Conservation (phyloP, 441 rosid species). For the Erodium texanum region DNA sequence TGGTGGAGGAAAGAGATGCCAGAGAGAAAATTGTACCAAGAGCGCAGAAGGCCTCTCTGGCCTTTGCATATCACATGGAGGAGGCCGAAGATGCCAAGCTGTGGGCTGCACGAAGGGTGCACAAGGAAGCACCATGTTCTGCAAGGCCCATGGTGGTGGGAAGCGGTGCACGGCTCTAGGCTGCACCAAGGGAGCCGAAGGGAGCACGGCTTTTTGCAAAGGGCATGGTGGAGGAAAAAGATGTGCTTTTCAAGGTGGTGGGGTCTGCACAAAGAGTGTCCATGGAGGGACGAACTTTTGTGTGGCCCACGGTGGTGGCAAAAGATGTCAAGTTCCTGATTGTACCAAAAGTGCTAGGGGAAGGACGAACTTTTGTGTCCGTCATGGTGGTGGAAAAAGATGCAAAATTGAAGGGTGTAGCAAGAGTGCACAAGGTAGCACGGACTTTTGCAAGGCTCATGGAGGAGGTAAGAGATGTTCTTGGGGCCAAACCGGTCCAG, state of each 20-base stretch:
- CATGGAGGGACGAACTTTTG: constrained; percentile 98
- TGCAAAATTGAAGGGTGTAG: constrained; percentile 77
- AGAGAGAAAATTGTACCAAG: constrained; percentile 75
- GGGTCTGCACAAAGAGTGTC: constrained; percentile 82
- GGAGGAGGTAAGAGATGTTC: constrained; percentile 96
- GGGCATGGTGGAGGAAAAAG: constrained; percentile 98
- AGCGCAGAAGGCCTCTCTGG: constrained; percentile 98
- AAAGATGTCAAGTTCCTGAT: constrained; percentile 73
- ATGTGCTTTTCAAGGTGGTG: constrained; percentile 76
- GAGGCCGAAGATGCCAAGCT: constrained; percentile 87
- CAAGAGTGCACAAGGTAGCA: constrained; percentile 97
- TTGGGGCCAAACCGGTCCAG: constrained; percentile 84
- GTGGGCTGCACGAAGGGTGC: constrained; percentile 85
- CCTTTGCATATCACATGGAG: constrained; percentile 94
- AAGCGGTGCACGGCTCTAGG: constrained; percentile 72
- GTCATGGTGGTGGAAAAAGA: constrained; percentile 97
- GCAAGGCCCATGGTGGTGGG: constrained; percentile 98
- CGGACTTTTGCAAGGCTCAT: constrained; percentile 94
- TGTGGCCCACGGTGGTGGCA: constrained; percentile 96
- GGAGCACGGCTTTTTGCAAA: constrained; percentile 92
- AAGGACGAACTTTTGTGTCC: constrained; percentile 83
- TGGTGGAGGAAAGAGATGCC: constrained; percentile 97
- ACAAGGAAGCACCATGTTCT: constrained; percentile 92
- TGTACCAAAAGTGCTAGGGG: constrained; percentile 99
- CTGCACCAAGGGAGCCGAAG: constrained; percentile 96